Conservation (phyloP, 2,329 filamentous ascomycete genomes). For the Truncatella angustata region DNA sequence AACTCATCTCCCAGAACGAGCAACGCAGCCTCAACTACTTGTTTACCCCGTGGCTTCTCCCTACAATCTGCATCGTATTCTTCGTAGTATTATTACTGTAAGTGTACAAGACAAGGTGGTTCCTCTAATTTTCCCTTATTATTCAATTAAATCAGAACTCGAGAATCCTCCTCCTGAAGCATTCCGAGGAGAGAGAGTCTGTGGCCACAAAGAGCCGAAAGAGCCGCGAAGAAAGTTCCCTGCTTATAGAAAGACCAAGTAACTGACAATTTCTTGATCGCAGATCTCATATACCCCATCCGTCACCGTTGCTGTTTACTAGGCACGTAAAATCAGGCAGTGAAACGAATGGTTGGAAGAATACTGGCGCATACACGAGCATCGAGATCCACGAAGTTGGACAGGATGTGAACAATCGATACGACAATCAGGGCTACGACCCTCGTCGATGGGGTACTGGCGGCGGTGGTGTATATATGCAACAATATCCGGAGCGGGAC, state of each 20-base stretch:
- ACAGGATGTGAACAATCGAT: neutral
- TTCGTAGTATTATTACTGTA: conserved; percentile 21
- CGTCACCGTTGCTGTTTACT: no score
- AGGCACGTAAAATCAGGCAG: no score
- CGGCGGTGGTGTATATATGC: neutral
- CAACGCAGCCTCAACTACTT: conserved; percentile 13
- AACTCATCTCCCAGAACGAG: conserved; percentile 16
- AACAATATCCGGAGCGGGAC: neutral
- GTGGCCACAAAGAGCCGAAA: no score
- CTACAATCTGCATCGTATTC: conserved; percentile 22
- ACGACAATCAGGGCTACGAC: conserved; percentile 3
- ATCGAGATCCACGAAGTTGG: conserved; percentile 1
- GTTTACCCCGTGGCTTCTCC: conserved; percentile 22
- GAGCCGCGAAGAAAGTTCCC: no score
- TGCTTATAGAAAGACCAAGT: no score
- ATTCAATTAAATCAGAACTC: no score
- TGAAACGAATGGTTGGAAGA: no score
- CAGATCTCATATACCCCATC: conserved; percentile 22
- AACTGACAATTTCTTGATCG: no score
- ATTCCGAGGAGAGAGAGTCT: no score
- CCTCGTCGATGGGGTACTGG: neutral
- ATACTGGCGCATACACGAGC: conserved; percentile 7
- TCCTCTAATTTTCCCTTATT: no score
- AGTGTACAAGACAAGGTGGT: no score
- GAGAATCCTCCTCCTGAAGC: no score